Percentiles rank a stretch among this genome's conserved stretches.
Conservation (phyloP, 78 protist genomes). For the Monosiga brevicollis region DNA sequence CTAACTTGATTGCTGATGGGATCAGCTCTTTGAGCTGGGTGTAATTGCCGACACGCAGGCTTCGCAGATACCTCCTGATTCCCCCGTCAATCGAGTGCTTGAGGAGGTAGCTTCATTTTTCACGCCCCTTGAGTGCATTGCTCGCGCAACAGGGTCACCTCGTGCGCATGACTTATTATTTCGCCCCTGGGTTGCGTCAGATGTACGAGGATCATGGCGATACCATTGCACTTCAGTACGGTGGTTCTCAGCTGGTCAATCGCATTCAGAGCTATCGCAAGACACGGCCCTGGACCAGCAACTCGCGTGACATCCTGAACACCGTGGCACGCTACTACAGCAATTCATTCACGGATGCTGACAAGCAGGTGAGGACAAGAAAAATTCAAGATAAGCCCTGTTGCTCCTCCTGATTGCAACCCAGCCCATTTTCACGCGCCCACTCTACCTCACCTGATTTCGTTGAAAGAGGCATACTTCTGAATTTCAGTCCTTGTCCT, state of each 20-base stretch:
- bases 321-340: slow-evolving; percentile 61
- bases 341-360: slow-evolving; percentile 61
- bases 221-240: slow-evolving; percentile 84
- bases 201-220: slow-evolving; percentile 83
- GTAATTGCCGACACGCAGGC: too few species aligned
- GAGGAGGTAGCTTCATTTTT: not conserved
- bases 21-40: too few species aligned
- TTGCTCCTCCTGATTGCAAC: too few species aligned
- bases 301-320: slow-evolving; percentile 40
- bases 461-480: too few species aligned
- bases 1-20: not conserved
- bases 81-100: slow-evolving; percentile 39
- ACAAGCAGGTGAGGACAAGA: not conserved
- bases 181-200: not conserved
- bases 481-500: too few species aligned
- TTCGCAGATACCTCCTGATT: not conserved
- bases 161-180: not conserved
- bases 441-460: too few species aligned
- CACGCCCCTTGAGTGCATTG: not conserved
- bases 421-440: too few species aligned
- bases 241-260: slow-evolving; percentile 65
- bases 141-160: not conserved
- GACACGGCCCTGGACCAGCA: not conserved
- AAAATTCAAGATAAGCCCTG: too few species aligned
- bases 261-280: slow-evolving; percentile 56